These are phyloP conservation scores for Neospermospora avenae DNA, from an alignment of 2,329 filamentous ascomycete genomes.

Conservation along the genomic window DNA sequence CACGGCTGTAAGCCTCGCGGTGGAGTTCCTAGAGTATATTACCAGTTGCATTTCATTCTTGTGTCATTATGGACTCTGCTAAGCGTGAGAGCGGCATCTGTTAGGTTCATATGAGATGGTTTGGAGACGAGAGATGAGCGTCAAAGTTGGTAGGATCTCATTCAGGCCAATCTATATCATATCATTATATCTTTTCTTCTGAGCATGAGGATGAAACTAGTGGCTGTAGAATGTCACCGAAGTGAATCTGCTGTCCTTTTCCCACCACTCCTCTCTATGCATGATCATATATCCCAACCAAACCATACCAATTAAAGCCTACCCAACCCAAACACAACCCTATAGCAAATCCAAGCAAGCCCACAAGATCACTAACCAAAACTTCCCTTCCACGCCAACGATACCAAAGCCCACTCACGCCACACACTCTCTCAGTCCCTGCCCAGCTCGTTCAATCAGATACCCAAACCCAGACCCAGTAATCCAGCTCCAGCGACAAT, in stretches of 20 bases:
- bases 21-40: not conserved
- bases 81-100: not conserved
- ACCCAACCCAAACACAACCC: too few species aligned
- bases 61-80: not conserved
- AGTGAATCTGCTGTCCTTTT: too few species aligned
- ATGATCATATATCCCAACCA: too few species aligned
- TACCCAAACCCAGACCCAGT: not conserved
- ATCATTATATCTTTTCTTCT: too few species aligned
- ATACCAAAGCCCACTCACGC: not conserved
- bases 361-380: not conserved
- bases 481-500: not conserved
- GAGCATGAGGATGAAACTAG: too few species aligned
- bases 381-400: not conserved
- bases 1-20: not conserved
- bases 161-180: too few species aligned
- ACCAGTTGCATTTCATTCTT: not conserved
- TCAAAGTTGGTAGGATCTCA: too few species aligned
- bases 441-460: not conserved
- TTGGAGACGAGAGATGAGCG: not conserved
- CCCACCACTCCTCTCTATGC: too few species aligned
- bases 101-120: not conserved
- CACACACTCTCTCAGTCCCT: too few species aligned
- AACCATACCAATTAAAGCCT: too few species aligned
- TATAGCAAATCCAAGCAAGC: not conserved
- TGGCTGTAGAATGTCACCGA: too few species aligned